Conservation (phyloP, 495 filamentous ascomycete genomes). For the Xylaria telfairii region DNA sequence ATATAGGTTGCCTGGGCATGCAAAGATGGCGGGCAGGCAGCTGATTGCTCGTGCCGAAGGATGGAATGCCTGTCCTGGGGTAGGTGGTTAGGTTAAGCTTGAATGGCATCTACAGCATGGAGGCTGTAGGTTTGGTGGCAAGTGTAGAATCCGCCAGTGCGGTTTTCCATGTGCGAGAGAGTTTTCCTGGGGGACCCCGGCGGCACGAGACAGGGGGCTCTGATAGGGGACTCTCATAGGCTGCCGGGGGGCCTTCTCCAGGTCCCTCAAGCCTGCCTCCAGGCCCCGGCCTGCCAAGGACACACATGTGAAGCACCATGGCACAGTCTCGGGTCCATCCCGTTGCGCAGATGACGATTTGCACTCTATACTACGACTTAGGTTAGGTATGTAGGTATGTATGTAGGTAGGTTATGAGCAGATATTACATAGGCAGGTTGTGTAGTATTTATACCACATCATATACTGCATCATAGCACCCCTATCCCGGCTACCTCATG, state of each 20-base stretch:
- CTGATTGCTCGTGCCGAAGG: not conserved
- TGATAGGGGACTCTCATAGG: conserved; percentile 13
- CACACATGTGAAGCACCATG: conserved; percentile 16
- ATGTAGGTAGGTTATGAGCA: too few species aligned
- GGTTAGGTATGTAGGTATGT: too few species aligned
- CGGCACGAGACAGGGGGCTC: not conserved
- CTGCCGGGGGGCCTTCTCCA: not conserved
- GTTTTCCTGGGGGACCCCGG: conserved; percentile 9
- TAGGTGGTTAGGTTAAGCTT: not conserved
- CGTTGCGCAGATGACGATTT: conserved; percentile 11
- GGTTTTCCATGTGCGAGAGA: conserved; percentile 7
- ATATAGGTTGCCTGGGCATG: not conserved
- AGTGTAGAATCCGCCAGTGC: not conserved
- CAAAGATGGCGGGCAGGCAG: not conserved
- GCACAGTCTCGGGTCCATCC: conserved; percentile 10
- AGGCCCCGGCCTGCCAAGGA: conserved; percentile 6
- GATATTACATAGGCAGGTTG: too few species aligned
- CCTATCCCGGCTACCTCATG: too few species aligned
- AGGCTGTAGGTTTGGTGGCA: not conserved
- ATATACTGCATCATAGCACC: not conserved
- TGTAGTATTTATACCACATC: too few species aligned
- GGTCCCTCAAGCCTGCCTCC: not conserved
- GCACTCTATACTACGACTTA: too few species aligned
- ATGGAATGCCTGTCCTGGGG: conserved; percentile 10
- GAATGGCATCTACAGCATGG: not conserved